These are phyloP conservation scores for Theobroma grandiflorum DNA, from an alignment of 441 rosid species.

Conservation along the genomic window DNA sequence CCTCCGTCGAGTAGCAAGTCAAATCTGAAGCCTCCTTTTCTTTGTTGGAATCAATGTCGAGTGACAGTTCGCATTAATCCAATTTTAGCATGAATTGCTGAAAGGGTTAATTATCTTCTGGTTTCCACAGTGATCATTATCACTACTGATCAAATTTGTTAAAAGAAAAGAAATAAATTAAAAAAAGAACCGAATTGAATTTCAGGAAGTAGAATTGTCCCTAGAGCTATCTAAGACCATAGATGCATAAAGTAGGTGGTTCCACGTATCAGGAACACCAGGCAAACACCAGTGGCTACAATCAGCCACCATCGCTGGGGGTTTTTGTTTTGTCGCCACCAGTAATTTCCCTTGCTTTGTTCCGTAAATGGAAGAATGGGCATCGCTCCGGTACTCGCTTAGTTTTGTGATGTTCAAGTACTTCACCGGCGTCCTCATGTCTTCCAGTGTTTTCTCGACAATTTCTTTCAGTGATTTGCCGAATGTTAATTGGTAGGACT, in stretches of 20 bases:
- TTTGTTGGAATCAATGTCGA: background rate
- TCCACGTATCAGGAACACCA: conserved; percentile 60
- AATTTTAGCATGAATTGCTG: background rate
- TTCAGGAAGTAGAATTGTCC: background rate
- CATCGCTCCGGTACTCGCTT: conserved; percentile 43
- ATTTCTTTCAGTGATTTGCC: conserved; percentile 33
- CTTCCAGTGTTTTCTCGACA: conserved; percentile 32
- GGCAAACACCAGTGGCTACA: conserved; percentile 65
- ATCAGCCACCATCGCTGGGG: conserved; percentile 31
- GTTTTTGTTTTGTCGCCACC: background rate
- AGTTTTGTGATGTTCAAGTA: conserved; percentile 48
- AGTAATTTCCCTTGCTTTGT: conserved; percentile 1
- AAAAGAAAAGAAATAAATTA: background rate
- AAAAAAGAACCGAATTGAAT: too few relatives aligned
- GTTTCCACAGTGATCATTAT: background rate
- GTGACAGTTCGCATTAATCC: too few relatives aligned
- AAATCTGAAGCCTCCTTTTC: too few relatives aligned
- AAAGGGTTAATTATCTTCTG: background rate
- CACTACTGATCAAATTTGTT: background rate
- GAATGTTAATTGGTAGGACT: conserved; percentile 26
- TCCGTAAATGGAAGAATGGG: conserved; percentile 41
- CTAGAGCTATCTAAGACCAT: conserved; percentile 31
- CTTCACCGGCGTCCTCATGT: conserved; percentile 39
- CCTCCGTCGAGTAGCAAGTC: too few relatives aligned
- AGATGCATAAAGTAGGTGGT: conserved; percentile 43